Conservation (phyloP, 208 protist species). For the Porcisia deanei region DNA sequence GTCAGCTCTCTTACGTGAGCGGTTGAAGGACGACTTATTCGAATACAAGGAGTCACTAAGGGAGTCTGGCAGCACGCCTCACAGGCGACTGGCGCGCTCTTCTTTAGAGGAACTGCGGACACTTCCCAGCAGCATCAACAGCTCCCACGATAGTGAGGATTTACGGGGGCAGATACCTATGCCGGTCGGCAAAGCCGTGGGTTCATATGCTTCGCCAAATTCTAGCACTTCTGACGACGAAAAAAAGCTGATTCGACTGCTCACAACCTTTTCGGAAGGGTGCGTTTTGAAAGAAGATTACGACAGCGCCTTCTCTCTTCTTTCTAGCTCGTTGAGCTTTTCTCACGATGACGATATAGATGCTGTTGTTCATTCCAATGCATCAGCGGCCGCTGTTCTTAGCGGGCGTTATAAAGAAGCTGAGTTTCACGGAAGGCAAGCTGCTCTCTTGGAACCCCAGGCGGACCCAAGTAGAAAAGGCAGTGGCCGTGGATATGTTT, state of each 20-base stretch:
- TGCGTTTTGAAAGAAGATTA: conserved; percentile 46
- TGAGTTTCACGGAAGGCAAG: conserved; percentile 77
- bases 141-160: background rate
- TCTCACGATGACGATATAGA: conserved; percentile 65
- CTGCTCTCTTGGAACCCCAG: conserved; percentile 56
- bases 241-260: conserved; percentile 66
- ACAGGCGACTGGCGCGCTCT: conserved; percentile 57
- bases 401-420: conserved; percentile 74
- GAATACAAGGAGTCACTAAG: conserved; percentile 63
- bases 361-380: conserved; percentile 67
- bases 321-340: conserved; percentile 58
- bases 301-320: conserved; percentile 55
- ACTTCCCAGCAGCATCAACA: conserved; percentile 2
- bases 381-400: conserved; percentile 50
- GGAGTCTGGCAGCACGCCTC: conserved; percentile 69
- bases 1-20: conserved; percentile 39
- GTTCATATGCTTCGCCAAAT: conserved; percentile 45
- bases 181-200: conserved; percentile 43
- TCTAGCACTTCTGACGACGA: conserved; percentile 66
- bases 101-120: conserved; percentile 35
- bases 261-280: conserved; percentile 80
- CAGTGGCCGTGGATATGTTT: conserved; percentile 45
- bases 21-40: conserved; percentile 74
- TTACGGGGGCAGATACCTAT: conserved; percentile 12
- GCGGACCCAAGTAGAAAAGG: conserved; percentile 2